phyloP scores from a whole-genome alignment of 2,329 filamentous ascomycete genomes.

The Cordyceps cateniannulata region DNA sequence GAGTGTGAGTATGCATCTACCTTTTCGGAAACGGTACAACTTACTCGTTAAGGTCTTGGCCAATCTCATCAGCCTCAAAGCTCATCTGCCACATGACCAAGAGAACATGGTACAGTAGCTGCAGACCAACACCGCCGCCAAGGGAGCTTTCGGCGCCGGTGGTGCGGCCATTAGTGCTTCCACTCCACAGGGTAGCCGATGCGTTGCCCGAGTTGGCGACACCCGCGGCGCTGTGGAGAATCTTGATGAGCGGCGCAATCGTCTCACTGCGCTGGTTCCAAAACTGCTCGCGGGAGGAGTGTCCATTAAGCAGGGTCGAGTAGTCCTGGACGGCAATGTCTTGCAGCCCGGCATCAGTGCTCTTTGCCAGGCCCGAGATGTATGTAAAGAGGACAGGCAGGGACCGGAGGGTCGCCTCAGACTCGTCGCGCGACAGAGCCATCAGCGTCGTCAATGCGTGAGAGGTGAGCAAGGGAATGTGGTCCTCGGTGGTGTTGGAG shows the following conservation, averaged over 20 bases:
- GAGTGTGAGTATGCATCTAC: conserved; percentile 15
- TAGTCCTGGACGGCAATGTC: conserved; percentile 93
- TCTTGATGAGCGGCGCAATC: conserved; percentile 71
- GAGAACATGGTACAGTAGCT: conserved; percentile 89
- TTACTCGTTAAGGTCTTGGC: conserved; percentile 77
- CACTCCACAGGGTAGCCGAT: conserved; percentile 56
- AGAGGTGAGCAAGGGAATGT: conserved; percentile 83
- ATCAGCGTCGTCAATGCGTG: conserved; percentile 79
- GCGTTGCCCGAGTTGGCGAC: conserved; percentile 58
- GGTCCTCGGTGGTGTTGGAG: conserved; percentile 66
- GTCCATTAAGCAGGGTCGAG: conserved; percentile 73
- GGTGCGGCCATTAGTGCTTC: conserved; percentile 45
- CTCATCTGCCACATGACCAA: conserved; percentile 95
- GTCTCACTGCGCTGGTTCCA: conserved; percentile 90
- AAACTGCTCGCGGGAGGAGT: conserved; percentile 70
- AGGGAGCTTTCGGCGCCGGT: conserved; percentile 56
- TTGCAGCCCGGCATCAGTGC: conserved; percentile 80
- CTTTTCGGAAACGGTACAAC: conserved; percentile 25
- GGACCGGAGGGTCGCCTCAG: conserved; percentile 63
- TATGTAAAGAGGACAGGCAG: conserved; percentile 81
- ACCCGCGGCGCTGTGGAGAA: conserved; percentile 73
- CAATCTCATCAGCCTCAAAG: conserved; percentile 74
- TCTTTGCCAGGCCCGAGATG: conserved; percentile 75
- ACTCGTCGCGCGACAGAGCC: conserved; percentile 57
- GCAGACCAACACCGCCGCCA: conserved; percentile 81